Evolutionary conservation across 1,139 yeast genomes (phyloP).

Genomic region (Protomyces lactucae-debilis): DNA sequence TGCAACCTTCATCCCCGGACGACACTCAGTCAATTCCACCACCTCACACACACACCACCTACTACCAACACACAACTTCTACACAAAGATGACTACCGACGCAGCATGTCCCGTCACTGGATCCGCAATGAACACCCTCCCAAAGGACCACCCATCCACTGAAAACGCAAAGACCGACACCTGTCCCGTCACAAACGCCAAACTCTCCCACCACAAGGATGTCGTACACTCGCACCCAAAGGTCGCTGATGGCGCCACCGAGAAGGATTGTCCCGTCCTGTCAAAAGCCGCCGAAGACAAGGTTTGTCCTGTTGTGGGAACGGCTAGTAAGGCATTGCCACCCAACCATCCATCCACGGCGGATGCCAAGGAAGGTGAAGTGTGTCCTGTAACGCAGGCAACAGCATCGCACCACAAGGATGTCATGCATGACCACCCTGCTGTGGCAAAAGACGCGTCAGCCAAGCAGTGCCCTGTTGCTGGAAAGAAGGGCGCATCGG

Average conservation of each 20-base stretch:
- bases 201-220: slow-evolving; percentile 10
- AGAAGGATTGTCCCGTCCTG: slow-evolving; percentile 23
- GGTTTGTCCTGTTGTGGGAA: slow-evolving; percentile 24
- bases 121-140: slow-evolving; percentile 6
- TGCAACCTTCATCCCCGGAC: too few species aligned
- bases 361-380: slow-evolving; percentile 3
- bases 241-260: slow-evolving; percentile 7
- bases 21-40: not conserved
- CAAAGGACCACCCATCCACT: slow-evolving; percentile 18
- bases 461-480: slow-evolving; percentile 15
- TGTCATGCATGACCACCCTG: slow-evolving; percentile 12
- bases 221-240: slow-evolving; percentile 15
- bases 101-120: slow-evolving; percentile 21
- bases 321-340: slow-evolving; percentile 9
- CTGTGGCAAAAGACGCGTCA: not conserved
- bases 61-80: not conserved
- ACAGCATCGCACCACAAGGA: slow-evolving; percentile 11
- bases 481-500: not conserved
- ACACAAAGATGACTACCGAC: not conserved
- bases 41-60: not conserved
- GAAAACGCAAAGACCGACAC: slow-evolving; percentile 2
- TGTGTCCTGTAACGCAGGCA: slow-evolving; percentile 22
- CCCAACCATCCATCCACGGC: slow-evolving; percentile 12
- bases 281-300: slow-evolving; percentile 9
- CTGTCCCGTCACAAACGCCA: slow-evolving; percentile 24